These are phyloP conservation scores for Chlorella sp. DNA, from an alignment of 139 green algal species.

Conservation along the genomic window DNA sequence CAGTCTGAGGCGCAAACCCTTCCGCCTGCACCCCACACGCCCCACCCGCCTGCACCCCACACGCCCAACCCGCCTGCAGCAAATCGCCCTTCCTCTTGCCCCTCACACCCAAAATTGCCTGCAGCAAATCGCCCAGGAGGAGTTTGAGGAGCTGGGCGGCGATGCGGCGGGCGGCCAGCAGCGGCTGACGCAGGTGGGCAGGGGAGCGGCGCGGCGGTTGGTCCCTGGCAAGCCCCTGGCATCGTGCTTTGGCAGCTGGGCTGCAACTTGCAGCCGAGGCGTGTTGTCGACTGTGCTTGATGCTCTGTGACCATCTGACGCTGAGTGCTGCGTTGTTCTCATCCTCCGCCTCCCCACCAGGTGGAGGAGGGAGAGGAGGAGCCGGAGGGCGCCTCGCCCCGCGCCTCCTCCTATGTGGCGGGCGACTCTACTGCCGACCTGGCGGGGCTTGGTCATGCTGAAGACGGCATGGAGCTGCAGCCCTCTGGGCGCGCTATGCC, in stretches of 20 bases:
- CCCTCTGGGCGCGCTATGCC: too few relatives aligned
- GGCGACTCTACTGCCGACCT: neutral
- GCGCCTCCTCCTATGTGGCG: neutral
- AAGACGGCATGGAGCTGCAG: conserved; percentile 4
- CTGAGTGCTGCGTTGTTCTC: neutral
- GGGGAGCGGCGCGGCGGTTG: neutral
- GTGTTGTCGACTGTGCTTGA: neutral
- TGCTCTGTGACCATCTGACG: neutral
- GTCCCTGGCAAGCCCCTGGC: neutral
- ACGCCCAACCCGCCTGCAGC: too few relatives aligned
- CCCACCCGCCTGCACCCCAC: neutral
- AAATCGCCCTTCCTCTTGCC: too few relatives aligned
- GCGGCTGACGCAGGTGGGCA: neutral
- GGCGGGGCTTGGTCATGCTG: neutral
- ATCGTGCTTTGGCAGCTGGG: neutral
- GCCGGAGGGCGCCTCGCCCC: neutral
- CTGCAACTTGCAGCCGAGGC: neutral
- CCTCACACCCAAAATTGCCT: neutral
- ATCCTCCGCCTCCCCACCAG: neutral
- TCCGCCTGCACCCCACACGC: too few relatives aligned
- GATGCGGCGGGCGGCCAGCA: neutral
- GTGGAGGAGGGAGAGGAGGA: conserved; percentile 8
- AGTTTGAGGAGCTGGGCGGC: conserved; percentile 20
- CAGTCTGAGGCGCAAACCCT: neutral
- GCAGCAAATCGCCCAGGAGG: conserved; percentile 23